Evolutionary conservation across 768 basidiomycete genomes (phyloP).

Genomic region (Amylocystis lapponica): DNA sequence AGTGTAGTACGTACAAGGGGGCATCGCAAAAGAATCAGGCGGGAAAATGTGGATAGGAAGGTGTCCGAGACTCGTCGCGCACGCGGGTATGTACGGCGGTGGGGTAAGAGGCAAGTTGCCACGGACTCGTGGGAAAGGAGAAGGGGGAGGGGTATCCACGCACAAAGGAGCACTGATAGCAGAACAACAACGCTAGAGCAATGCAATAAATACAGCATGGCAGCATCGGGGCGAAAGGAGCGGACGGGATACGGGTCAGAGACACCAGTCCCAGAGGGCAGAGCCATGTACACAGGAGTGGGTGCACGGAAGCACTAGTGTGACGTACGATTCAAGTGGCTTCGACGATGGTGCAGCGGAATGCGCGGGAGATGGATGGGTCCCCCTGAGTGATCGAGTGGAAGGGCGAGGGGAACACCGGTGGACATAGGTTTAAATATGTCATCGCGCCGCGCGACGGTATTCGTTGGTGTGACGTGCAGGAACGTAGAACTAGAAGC

Average conservation of each 20-base stretch:
- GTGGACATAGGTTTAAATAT: conserved; percentile 14
- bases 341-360: conserved; percentile 10
- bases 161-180: no score
- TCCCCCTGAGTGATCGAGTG: background rate
- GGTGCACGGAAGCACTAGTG: conserved; percentile 12
- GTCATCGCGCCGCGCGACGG: conserved; percentile 38
- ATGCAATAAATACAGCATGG: background rate
- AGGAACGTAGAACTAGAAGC: conserved; percentile 22
- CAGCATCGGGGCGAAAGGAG: conserved; percentile 17
- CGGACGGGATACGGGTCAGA: conserved; percentile 24
- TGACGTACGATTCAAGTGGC: conserved; percentile 12
- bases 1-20: no score
- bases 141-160: no score
- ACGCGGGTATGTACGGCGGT: no score
- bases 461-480: conserved; percentile 58
- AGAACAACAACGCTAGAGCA: no score
- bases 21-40: no score
- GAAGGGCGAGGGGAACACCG: conserved; percentile 8
- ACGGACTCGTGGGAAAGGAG: no score
- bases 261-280: conserved; percentile 15
- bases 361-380: conserved; percentile 1
- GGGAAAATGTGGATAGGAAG: no score
- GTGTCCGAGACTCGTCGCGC: no score
- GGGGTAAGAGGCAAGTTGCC: no score
- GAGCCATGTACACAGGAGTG: background rate